Evolutionary conservation across 2,329 filamentous ascomycete species (phyloP).

Genomic region (Talaromyces islandicus): DNA sequence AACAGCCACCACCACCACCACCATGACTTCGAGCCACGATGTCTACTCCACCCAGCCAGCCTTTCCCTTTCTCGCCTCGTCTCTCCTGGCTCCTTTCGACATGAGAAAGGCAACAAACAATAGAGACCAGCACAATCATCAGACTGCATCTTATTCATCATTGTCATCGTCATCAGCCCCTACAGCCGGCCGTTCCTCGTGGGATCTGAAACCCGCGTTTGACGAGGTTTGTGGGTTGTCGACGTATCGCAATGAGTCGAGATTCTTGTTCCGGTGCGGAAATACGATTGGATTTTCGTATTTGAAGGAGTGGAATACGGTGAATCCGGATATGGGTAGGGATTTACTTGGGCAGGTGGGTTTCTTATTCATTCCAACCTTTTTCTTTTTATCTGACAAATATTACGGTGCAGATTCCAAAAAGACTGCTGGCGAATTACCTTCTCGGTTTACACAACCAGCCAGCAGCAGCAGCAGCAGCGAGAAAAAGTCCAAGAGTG

Average conservation of each 20-base stretch:
- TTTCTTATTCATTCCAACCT: background rate
- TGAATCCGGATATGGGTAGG: slow-evolving; percentile 14
- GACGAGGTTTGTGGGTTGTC: slow-evolving; percentile 14
- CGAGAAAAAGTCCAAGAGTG: slow-evolving; percentile 12
- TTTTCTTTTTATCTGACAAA: background rate
- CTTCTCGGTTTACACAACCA: background rate
- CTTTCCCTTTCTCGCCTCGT: slow-evolving; percentile 25
- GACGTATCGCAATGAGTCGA: slow-evolving; percentile 14
- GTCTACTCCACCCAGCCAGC: slow-evolving; percentile 25
- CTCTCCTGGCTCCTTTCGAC: slow-evolving; percentile 16
- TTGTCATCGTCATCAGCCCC: no score
- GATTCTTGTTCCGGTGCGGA: slow-evolving; percentile 21
- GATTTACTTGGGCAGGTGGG: slow-evolving; percentile 26
- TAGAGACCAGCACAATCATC: background rate
- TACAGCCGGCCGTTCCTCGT: slow-evolving; percentile 9
- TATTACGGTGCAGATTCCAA: background rate
- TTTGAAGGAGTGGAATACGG: slow-evolving; percentile 14
- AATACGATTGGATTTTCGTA: slow-evolving; percentile 28
- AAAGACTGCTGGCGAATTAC: background rate
- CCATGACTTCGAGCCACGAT: background rate
- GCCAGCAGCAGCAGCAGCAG: background rate
- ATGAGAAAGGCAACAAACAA: background rate
- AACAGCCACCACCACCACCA: background rate
- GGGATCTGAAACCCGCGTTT: slow-evolving; percentile 18
- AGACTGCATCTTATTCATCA: background rate